phyloP scores from a whole-genome alignment of 1,284 basidiomycete species.

The Ganoderma multipileum region DNA sequence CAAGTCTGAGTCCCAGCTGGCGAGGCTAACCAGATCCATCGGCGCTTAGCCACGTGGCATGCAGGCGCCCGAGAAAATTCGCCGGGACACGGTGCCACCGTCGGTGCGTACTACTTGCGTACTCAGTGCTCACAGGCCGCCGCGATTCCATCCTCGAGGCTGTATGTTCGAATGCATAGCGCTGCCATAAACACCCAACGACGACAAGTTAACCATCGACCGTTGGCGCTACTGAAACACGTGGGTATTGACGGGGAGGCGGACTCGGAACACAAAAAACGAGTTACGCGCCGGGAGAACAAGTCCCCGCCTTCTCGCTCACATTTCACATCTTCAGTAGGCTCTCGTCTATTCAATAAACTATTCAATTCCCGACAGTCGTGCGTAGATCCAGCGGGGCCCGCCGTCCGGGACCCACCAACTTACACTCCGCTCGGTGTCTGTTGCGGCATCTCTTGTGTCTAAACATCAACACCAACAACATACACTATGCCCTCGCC shows the following conservation, averaged over 20 bases:
- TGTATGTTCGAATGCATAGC: neutral
- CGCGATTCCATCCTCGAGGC: neutral
- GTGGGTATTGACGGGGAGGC: neutral
- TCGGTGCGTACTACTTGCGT: neutral
- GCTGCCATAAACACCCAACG: neutral
- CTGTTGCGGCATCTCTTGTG: neutral
- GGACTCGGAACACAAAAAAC: neutral
- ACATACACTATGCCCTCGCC: neutral
- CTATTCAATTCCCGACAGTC: neutral
- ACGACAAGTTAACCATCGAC: neutral
- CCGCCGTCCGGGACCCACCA: slow-evolving; percentile 1
- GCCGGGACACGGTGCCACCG: neutral
- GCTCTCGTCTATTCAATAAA: neutral
- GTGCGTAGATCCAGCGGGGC: neutral
- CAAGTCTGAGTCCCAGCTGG: neutral
- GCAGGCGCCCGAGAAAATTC: neutral
- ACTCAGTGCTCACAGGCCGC: neutral
- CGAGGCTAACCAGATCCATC: neutral
- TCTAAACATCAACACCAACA: neutral
- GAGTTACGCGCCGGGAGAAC: neutral
- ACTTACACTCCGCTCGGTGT: neutral
- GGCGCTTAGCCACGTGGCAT: neutral
- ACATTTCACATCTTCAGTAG: neutral
- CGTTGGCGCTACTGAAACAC: neutral
- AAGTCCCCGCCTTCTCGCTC: neutral